Percentiles rank a stretch among this genome's conserved stretches.
Evolutionary conservation across 768 basidiomycete genomes (phyloP).

Genomic region (Hypholoma sublateritium): DNA sequence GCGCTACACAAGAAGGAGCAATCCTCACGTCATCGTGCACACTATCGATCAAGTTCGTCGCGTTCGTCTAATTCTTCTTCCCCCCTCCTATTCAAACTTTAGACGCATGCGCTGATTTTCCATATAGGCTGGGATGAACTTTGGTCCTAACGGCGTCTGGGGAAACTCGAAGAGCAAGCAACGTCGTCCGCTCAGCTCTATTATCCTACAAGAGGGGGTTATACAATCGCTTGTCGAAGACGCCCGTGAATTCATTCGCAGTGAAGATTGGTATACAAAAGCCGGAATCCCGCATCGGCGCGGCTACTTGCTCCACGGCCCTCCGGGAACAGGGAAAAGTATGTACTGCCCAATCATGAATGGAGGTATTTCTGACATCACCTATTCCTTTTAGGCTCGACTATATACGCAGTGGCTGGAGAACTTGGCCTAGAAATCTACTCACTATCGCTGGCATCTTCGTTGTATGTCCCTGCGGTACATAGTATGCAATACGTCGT

Average conservation of each 20-base stretch:
- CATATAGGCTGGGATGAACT: conserved; percentile 23
- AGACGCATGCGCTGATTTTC: neutral
- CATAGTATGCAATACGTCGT: neutral
- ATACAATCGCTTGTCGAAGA: conserved; percentile 48
- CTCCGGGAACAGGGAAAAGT: conserved; percentile 67
- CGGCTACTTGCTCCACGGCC: conserved; percentile 58
- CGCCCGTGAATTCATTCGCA: conserved; percentile 49
- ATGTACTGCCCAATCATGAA: conserved; percentile 16
- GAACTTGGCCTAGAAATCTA: conserved; percentile 88
- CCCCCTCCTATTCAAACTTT: neutral
- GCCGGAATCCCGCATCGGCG: conserved; percentile 59
- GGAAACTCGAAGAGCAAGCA: conserved; percentile 45
- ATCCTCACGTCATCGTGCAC: conserved; percentile 43
- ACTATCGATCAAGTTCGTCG: conserved; percentile 27
- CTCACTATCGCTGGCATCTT: conserved; percentile 49
- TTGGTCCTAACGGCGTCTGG: conserved; percentile 37
- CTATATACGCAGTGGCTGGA: conserved; percentile 52
- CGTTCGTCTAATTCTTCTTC: neutral
- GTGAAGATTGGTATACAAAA: conserved; percentile 57
- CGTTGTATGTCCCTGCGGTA: conserved; percentile 34
- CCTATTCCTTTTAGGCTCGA: conserved; percentile 38
- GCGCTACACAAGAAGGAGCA: conserved; percentile 39
- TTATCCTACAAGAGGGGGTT: conserved; percentile 49
- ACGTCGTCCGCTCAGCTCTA: conserved; percentile 51
- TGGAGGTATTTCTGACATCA: conserved; percentile 3